Evolutionary conservation across 2,329 filamentous ascomycete genomes (phyloP), one percentile per base, ranked within the genome.

Genomic region (Penicillium sumatraense): DNA sequence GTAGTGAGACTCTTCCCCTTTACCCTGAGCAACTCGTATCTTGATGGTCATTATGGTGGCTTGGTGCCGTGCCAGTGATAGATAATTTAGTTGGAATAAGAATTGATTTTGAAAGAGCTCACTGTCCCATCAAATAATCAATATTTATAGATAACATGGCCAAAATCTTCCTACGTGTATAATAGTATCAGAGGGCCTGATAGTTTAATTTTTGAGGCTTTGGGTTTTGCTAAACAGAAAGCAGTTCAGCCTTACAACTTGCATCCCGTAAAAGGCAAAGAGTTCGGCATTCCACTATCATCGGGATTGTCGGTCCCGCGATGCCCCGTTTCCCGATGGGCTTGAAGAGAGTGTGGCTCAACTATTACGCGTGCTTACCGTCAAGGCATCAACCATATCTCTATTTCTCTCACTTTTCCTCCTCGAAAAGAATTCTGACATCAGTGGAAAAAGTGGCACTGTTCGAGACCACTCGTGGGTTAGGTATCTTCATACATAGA

Each of bases 1-100:
- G 36, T 64, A 68, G 48, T 54, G 62, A 3, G 64, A 66, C 31
- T 13, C 21, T 16, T 27, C 9, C 5, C 23, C 5, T 8, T 14
- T 16, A 18, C 27, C 4, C 11, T 44, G 40, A 7, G 11, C 4
- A 26, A n/a, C 26, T 26, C 23, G 11, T 44, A 11, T 26, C 20
- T 3, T 23, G 16, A 44, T 3, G 11, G 11, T 8, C 40, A 44
- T 44, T 8, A n/a, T 44, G 16, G 14, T 10, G 27, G 20, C 16
- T 20, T 1, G 11, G 35, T 21, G 3, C 18, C 10, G 18, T 23
- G 2, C 29, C 29, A 31, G 29, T 13, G 29, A 31, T 31, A 31
- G 11, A 29, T 29, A n/a, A n/a, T 31, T 13, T n/a, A 10, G 29
- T 31, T 9, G 11, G 29, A 13, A 31, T 31, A 31, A 31, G 9